Conservation (phyloP, 768 basidiomycete genomes). For the Pleurotus salmoneostramineus region DNA sequence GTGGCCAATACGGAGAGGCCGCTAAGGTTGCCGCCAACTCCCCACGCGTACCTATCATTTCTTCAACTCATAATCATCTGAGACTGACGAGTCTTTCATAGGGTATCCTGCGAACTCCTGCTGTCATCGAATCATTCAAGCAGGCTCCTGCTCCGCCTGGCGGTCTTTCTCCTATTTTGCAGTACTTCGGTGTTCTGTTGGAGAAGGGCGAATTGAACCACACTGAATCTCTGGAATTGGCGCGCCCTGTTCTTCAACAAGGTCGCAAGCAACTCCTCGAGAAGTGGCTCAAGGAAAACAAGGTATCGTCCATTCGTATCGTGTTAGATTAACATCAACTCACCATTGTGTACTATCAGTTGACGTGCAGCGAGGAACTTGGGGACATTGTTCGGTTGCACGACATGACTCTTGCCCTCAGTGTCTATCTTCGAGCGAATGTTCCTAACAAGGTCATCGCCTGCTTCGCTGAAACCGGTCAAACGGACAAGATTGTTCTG, state of each 20-base stretch:
- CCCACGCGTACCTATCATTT: slow-evolving; percentile 57
- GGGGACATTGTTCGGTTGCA: slow-evolving; percentile 93
- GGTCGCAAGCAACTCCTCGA: slow-evolving; percentile 95
- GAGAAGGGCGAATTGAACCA: slow-evolving; percentile 99
- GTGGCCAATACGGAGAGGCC: slow-evolving; percentile 88
- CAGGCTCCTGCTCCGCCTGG: slow-evolving; percentile 87
- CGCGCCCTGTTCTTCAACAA: slow-evolving; percentile 92
- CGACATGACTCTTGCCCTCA: slow-evolving; percentile 96
- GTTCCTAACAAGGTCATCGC: slow-evolving; percentile 98
- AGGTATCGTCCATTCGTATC: too few relatives aligned
- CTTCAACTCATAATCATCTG: slow-evolving; percentile 3
- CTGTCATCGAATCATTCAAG: slow-evolving; percentile 98
- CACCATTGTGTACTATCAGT: slow-evolving; percentile 37
- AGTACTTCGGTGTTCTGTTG: slow-evolving; percentile 97
- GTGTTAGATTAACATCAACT: background rate
- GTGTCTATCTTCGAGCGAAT: slow-evolving; percentile 96
- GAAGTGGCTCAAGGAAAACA: slow-evolving; percentile 99
- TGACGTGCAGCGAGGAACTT: slow-evolving; percentile 97
- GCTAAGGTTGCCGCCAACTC: slow-evolving; percentile 98
- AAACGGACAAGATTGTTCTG: slow-evolving; percentile 95
- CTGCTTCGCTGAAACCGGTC: slow-evolving; percentile 98
- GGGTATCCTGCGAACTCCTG: slow-evolving; percentile 92
- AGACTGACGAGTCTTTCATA: slow-evolving; percentile 30
- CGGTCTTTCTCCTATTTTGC: slow-evolving; percentile 90
- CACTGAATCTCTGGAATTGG: slow-evolving; percentile 91